A percentile compares a stretch with the other conserved stretches of the same genome.
Evolutionary conservation across 23 red algal species (phyloP).

Genomic region (Gracilaria gracilis): DNA sequence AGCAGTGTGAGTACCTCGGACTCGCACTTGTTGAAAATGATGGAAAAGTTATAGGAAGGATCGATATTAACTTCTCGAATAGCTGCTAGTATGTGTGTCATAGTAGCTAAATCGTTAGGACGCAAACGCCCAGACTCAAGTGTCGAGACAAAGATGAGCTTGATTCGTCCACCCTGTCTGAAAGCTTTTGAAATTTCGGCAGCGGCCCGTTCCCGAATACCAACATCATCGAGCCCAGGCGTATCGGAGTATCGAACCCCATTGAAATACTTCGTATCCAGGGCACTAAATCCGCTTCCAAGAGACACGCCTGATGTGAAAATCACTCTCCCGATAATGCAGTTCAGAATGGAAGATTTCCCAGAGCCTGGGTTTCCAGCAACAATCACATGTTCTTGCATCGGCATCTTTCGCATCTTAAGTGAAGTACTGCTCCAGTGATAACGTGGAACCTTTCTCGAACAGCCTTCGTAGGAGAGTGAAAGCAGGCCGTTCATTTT

Average conservation of each 20-base stretch:
- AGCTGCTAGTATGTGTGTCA: constrained; percentile 1
- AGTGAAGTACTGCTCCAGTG: neutral
- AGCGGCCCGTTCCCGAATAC: neutral
- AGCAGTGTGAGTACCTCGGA: neutral
- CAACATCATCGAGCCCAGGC: constrained; percentile 13
- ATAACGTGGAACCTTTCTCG: neutral
- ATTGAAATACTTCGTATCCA: neutral
- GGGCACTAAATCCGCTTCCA: constrained; percentile 8
- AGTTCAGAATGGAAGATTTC: constrained; percentile 30
- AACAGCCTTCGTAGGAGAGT: too few relatives aligned
- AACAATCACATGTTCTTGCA: constrained; percentile 18
- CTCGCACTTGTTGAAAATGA: constrained; percentile 44
- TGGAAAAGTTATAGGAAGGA: neutral
- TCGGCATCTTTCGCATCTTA: too few relatives aligned
- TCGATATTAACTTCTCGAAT: constrained; percentile 3
- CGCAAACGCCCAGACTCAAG: constrained; percentile 25
- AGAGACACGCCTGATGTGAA: neutral
- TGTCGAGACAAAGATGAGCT: constrained; percentile 23
- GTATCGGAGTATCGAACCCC: constrained; percentile 17
- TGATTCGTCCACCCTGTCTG: neutral
- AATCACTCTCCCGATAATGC: neutral
- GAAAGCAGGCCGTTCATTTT: too few relatives aligned
- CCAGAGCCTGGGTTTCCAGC: constrained; percentile 33
- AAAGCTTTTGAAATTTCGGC: constrained; percentile 20
- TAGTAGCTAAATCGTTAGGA: neutral